phyloP scores from a whole-genome alignment of 2,329 filamentous ascomycete genomes.

The Calonectria hawksworthii region DNA sequence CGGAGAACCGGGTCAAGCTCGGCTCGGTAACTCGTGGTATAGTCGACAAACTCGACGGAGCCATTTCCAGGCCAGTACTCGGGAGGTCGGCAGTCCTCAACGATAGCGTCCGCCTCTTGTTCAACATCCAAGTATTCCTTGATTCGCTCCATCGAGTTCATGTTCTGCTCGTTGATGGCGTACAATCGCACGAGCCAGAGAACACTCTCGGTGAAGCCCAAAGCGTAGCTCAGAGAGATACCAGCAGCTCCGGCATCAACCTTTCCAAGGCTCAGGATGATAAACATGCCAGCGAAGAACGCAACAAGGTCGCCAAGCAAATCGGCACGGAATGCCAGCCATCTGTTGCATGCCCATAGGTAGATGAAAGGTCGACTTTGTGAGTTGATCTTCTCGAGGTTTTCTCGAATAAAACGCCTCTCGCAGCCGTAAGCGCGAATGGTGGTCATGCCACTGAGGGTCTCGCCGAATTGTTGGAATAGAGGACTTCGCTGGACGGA shows the following conservation, averaged over 20 bases:
- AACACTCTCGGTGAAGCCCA: slow-evolving; percentile 97
- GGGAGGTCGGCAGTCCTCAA: slow-evolving; percentile 83
- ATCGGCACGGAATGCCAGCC: slow-evolving; percentile 94
- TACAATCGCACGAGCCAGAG: slow-evolving; percentile 97
- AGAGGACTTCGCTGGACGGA: slow-evolving; percentile 94
- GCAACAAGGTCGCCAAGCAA: slow-evolving; percentile 90
- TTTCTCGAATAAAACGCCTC: slow-evolving; percentile 92
- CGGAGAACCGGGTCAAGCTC: slow-evolving; percentile 91
- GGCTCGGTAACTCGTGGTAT: slow-evolving; percentile 88
- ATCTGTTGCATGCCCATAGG: slow-evolving; percentile 96
- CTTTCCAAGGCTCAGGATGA: slow-evolving; percentile 84
- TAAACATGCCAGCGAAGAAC: slow-evolving; percentile 94
- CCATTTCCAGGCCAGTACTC: slow-evolving; percentile 89
- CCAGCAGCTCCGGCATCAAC: slow-evolving; percentile 94
- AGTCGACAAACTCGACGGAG: slow-evolving; percentile 87
- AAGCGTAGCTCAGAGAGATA: slow-evolving; percentile 93
- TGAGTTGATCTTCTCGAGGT: slow-evolving; percentile 87
- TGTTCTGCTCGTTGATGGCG: slow-evolving; percentile 96
- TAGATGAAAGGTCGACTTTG: slow-evolving; percentile 96
- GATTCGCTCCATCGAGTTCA: slow-evolving; percentile 98
- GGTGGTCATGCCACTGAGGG: slow-evolving; percentile 92
- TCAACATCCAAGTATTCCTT: slow-evolving; percentile 98
- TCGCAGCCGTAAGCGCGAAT: slow-evolving; percentile 98
- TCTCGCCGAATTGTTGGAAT: slow-evolving; percentile 98
- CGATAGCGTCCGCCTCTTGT: slow-evolving; percentile 85